Base-by-base conservation (phyloP, 2,329 filamentous ascomycete genomes). In the Penicillium glabrum region DNA sequence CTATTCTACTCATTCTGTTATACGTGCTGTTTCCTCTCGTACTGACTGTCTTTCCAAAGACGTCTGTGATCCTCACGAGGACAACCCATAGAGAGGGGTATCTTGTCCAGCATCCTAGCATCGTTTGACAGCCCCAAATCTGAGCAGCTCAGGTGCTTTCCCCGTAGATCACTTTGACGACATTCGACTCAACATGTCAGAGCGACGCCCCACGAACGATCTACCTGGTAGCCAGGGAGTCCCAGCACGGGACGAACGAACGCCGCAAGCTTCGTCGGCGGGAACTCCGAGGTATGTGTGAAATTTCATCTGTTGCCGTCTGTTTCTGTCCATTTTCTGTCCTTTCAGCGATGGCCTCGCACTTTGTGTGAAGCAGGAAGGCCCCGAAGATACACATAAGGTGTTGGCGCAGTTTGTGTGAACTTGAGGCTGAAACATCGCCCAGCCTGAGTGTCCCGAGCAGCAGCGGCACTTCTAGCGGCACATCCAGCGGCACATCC, bases 21-120 rank as follows among this genome's bases (percentile, higher is more conserved):
- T 11, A 14, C 10, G 26, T 39, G 21, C 26, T 19, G 11, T 21
- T 11, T 51, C 24, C 21, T 9, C 26, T 14, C 10, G 19, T 47
- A 56, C 54, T 52, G 35, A 52, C 46, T 24, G 29, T 46, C 46
- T 55, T 51, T 24, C 11, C 14, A 23, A 50, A 39, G 53, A 46
- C 43, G 46, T 16, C 29, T 39, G 5, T 33, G 11, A 33, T 33
- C 49, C n/a, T 44, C 35, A 3, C 31, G 39, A 55, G 33, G n/a
- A 48, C 24, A 50, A 24, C 45, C 29, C 16, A 43, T 35, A 53
- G 45, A 49, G 49, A 14, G 46, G 46, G 46, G 46, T 47, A 47
- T 19, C 27, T 47, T 21, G 9, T 24, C 9, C 27, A 39, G 21
- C 29, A 26, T 37, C 39, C 21, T 39, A 23, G 35, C 49, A 39